phyloP scores from a whole-genome alignment of 495 filamentous ascomycete species.

The Jackrogersella multiformis region DNA sequence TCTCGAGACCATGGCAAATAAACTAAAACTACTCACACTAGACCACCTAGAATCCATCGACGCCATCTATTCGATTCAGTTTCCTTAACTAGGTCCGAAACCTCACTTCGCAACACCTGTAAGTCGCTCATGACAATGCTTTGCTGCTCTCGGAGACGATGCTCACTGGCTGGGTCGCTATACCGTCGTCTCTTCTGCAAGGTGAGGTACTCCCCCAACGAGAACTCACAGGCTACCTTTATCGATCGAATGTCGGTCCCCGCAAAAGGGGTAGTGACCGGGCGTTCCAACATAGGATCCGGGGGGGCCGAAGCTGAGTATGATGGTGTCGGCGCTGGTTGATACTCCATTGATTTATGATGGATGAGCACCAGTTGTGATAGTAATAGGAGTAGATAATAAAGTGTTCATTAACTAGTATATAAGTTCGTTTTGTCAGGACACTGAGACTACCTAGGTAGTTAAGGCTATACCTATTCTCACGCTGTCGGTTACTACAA shows the following conservation, averaged over 20 bases:
- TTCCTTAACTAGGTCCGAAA: constrained; percentile 43
- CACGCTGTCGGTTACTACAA: background rate
- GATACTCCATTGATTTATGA: constrained; percentile 30
- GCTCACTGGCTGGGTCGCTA: constrained; percentile 29
- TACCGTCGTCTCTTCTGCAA: constrained; percentile 40
- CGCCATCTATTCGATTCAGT: constrained; percentile 55
- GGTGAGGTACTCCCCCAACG: constrained; percentile 50
- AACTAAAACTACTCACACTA: constrained; percentile 48
- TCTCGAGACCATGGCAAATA: background rate
- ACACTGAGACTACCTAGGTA: background rate
- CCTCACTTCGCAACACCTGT: constrained; percentile 42
- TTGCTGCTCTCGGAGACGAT: constrained; percentile 48
- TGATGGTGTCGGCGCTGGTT: constrained; percentile 24
- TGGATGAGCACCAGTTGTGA: background rate
- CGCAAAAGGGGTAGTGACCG: constrained; percentile 24
- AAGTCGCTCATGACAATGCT: constrained; percentile 49
- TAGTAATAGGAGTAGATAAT: background rate
- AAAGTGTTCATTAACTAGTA: background rate
- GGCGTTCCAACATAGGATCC: constrained; percentile 28
- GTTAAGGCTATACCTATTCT: background rate
- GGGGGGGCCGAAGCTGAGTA: constrained; percentile 33
- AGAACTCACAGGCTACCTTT: constrained; percentile 42
- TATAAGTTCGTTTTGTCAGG: background rate
- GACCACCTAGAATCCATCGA: constrained; percentile 51
- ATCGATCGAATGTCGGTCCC: constrained; percentile 33